phyloP scores from a whole-genome alignment of 257 asterid species.

The Ajuga chamaepitys region DNA sequence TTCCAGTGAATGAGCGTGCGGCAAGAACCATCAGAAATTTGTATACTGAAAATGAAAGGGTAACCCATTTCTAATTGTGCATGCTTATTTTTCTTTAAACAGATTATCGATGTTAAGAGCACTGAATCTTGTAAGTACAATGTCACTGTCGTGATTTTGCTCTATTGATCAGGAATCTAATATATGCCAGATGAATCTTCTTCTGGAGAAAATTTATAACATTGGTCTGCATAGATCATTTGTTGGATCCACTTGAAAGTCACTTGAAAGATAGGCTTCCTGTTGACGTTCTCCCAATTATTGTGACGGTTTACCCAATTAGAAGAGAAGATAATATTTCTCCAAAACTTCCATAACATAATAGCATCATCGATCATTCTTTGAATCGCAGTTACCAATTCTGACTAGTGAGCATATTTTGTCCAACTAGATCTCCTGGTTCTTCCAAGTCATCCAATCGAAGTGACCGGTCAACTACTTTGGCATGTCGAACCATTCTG shows the following conservation, averaged over 20 bases:
- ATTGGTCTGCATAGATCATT: neutral
- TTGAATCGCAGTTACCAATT: neutral
- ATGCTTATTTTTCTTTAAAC: neutral
- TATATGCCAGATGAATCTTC: neutral
- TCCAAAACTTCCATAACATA: neutral
- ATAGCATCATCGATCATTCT: neutral
- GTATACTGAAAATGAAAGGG: constrained; percentile 93
- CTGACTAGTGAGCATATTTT: too few species aligned
- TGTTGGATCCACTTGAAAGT: neutral
- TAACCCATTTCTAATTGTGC: constrained; percentile 24
- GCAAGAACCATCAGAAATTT: constrained; percentile 81
- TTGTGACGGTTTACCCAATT: neutral
- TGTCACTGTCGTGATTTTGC: neutral
- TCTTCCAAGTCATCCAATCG: neutral
- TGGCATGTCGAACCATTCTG: neutral
- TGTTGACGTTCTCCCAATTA: neutral
- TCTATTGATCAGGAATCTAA: constrained; percentile 4
- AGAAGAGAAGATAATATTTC: neutral
- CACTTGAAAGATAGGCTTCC: neutral
- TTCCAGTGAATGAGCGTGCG: constrained; percentile 91
- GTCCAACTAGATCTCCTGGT: neutral
- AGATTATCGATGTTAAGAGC: neutral
- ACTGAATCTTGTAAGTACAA: neutral
- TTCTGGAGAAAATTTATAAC: neutral
- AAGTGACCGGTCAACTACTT: neutral